Base-by-base conservation (phyloP, 1,284 basidiomycete species). In the Puccinia coronata region DNA sequence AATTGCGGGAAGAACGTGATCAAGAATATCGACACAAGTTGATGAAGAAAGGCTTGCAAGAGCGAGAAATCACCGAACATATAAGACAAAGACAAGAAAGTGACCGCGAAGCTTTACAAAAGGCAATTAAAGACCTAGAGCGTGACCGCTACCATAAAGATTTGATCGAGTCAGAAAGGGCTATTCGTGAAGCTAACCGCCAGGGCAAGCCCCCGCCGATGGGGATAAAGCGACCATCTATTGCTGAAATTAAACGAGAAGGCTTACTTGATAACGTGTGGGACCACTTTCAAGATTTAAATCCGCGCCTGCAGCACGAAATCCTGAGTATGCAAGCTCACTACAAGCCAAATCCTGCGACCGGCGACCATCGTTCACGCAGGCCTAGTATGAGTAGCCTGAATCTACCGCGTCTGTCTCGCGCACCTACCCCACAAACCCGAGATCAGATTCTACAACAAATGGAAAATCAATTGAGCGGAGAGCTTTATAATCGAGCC, bases 11-110 rank as follows among this genome's bases (percentile, higher is more conserved):
- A 65, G 16, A 63, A 28, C 69, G 78, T 14, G 78, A 80, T 43
- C 41, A 23, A 61, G 78, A 80, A 80, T 59, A 80, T 53, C 78
- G 55, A 12, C 55, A 36, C 34, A 51, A 53, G 36, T n/a, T 80
- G 41, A 80, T 72, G 36, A 70, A 72, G n/a, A 80, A 80, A 41
- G 78, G 78, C 36, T 49, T 80, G n/a, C 69, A 72, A 61, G 78
- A 80, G 25, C 53, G 78, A 51, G 78, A 80, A 41, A 73, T 80
- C 61, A n/a, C 41, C 20, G 78, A 80, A 20, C 78, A 73, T 18
- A 20, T 72, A 28, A 69, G 57, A 51, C 16, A 70, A 43, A 61
- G 78, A 65, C 70, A 80, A 80, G 78, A 49, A 65, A 65, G 20
- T 8, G 78, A 80, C 61, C 55, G 78, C 11, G 55, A 73, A 61